phyloP scores from a whole-genome alignment of 2,329 filamentous ascomycete genomes.

The Fusarium bactridioides region DNA sequence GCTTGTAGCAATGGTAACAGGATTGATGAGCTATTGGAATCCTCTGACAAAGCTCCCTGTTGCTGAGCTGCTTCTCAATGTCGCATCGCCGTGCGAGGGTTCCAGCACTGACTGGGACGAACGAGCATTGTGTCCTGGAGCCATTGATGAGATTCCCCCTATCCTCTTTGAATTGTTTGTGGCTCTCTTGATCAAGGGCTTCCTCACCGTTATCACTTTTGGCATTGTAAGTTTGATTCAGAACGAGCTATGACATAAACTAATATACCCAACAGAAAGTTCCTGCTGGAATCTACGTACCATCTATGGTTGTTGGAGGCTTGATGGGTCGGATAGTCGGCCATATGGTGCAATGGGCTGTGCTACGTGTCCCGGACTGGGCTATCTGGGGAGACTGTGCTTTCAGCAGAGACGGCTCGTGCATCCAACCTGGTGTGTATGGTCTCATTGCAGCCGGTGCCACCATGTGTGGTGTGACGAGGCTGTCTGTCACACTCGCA shows the following conservation, averaged over 20 bases:
- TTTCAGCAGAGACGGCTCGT: slow-evolving; percentile 74
- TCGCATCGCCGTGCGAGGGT: slow-evolving; percentile 86
- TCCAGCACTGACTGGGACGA: slow-evolving; percentile 68
- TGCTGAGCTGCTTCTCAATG: slow-evolving; percentile 86
- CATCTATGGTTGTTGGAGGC: slow-evolving; percentile 97
- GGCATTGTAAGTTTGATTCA: slow-evolving; percentile 69
- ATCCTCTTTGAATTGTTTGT: slow-evolving; percentile 75
- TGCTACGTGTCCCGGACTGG: slow-evolving; percentile 75
- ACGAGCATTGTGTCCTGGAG: slow-evolving; percentile 79
- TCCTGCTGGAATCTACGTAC: slow-evolving; percentile 95
- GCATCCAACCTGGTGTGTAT: slow-evolving; percentile 96
- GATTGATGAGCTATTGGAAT: slow-evolving; percentile 92
- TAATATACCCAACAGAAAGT: slow-evolving; percentile 69
- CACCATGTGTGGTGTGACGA: slow-evolving; percentile 97
- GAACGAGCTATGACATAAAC: not conserved
- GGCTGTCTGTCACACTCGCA: slow-evolving; percentile 89
- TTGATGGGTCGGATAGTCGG: slow-evolving; percentile 89
- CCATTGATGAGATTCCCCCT: slow-evolving; percentile 77
- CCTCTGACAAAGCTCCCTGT: slow-evolving; percentile 87
- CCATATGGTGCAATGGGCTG: slow-evolving; percentile 83
- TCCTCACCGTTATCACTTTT: slow-evolving; percentile 90
- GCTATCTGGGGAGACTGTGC: slow-evolving; percentile 79
- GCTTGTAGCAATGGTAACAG: slow-evolving; percentile 85
- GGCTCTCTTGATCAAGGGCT: slow-evolving; percentile 89
- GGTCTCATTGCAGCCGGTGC: slow-evolving; percentile 93